Base-by-base conservation (phyloP, 352 stramenopile species). In the Thraustotheca clavata region DNA sequence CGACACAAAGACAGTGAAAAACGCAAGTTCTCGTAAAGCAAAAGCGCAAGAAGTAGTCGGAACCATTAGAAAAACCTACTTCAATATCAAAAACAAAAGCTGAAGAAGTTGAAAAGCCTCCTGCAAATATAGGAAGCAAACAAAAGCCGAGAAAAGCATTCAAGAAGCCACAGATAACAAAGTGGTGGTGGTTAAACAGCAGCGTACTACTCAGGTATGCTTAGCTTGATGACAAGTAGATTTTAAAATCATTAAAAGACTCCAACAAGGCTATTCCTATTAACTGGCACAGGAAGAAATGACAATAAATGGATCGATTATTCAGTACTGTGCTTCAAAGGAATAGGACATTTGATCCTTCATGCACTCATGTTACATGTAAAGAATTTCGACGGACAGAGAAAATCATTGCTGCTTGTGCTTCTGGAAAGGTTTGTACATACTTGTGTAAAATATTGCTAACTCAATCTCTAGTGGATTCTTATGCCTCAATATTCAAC, bases 371-470 rank as follows among this genome's bases (percentile, higher is more conserved):
- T 68, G 87, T 94, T 68, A 90, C 93, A 60, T 93, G 81, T 68
- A 91, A 77, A 34, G 82, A 93, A 59, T 74, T 94, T 27, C 91
- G 91, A 71, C 79, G 86, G 1, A 94, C 86, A 3, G 86, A 94
- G 63, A 94, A 94, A 66, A 90, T 94, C 59, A 75, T 94, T 20
- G 79, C 81, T 29, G 86, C 81, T 22, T 93, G 84, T 55, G 82
- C 83, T 4, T 72, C 79, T 59, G 86, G 86, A 40, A 94, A 94
- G 79, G 84, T 94, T 59, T 20, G 72, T 61, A 6, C 20, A 22
- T 38, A 22, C n/a, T 22, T 22, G 49, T n/a, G n/a, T n/a, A n/a
- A n/a, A 5, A 12, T 27, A 6, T 50, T 26, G 52, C 29, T 61
- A 40, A 57, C 14, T 26, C 9, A 11, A 41, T 41, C n/a, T 16